A percentile compares a stretch with the other conserved stretches of the same genome.
phyloP scores from a whole-genome alignment of 352 stramenopile genomes.

The Pelagophyceae sp. region DNA sequence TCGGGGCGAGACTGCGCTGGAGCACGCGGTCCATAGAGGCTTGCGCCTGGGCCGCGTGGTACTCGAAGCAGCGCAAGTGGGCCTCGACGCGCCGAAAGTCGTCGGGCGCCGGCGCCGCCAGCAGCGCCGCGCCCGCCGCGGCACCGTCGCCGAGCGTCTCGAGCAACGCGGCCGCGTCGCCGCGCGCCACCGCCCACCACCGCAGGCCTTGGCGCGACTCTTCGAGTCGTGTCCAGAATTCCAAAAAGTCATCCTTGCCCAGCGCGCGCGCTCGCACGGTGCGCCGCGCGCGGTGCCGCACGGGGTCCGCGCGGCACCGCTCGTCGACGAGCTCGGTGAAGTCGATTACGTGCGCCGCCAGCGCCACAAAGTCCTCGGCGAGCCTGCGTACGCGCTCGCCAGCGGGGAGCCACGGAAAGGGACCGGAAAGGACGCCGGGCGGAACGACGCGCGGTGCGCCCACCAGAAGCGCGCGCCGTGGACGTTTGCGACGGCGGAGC shows the following conservation, averaged over 20 bases:
- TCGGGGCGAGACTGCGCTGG: too few species aligned
- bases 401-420: too few species aligned
- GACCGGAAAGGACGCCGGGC: too few species aligned
- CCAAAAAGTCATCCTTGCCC: not conserved
- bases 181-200: not conserved
- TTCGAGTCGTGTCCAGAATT: constrained; percentile 10
- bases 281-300: not conserved
- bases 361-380: not conserved
- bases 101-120: not conserved
- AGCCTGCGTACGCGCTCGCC: too few species aligned
- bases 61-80: not conserved
- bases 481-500: not conserved
- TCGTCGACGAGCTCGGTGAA: not conserved
- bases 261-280: not conserved
- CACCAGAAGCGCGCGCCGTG: not conserved
- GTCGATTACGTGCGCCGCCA: not conserved
- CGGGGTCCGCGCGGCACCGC: not conserved
- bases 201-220: not conserved
- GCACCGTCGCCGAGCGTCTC: not conserved
- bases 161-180: not conserved
- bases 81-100: not conserved
- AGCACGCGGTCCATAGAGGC: not conserved
- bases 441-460: not conserved
- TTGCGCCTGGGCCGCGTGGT: not conserved
- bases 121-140: not conserved